Evolutionary conservation across 2,329 filamentous ascomycete genomes (phyloP).

Genomic region (Monilinia fructigena): DNA sequence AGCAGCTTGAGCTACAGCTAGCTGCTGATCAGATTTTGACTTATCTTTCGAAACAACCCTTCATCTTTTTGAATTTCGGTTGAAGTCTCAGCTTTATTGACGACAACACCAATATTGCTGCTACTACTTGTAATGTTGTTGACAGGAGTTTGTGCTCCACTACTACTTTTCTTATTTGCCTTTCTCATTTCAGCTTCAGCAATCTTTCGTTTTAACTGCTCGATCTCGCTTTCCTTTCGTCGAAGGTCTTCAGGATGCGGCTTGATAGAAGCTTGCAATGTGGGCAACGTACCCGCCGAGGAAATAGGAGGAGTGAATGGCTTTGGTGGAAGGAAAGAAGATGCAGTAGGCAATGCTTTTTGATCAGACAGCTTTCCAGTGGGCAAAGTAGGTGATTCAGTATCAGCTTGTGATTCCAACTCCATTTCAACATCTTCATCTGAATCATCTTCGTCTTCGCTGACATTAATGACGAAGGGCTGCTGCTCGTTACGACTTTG

Average conservation of each 20-base stretch:
- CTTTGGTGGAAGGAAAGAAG: constrained; percentile 44
- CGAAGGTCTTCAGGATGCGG: constrained; percentile 45
- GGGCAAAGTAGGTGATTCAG: constrained; percentile 37
- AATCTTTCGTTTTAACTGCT: constrained; percentile 53
- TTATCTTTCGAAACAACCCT: constrained; percentile 29
- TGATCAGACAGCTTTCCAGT: constrained; percentile 32
- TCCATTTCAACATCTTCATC: constrained; percentile 68
- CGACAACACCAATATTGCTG: constrained; percentile 15
- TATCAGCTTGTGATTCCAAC: constrained; percentile 53
- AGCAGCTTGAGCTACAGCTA: constrained; percentile 33
- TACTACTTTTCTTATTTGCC: constrained; percentile 33
- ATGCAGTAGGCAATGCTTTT: constrained; percentile 40
- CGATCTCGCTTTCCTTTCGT: constrained; percentile 57
- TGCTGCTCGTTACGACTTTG: constrained; percentile 56
- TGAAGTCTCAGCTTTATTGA: constrained; percentile 34
- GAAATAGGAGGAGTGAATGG: constrained; percentile 33
- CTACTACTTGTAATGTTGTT: constrained; percentile 21
- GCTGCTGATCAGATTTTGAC: constrained; percentile 31
- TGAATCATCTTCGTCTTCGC: constrained; percentile 66
- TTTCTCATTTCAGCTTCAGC: constrained; percentile 39
- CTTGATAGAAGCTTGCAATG: constrained; percentile 27
- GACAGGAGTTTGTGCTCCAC: constrained; percentile 36
- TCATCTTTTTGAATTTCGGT: constrained; percentile 36
- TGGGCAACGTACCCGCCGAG: constrained; percentile 33
- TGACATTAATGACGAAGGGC: constrained; percentile 79